Percentiles rank a stretch among this genome's conserved stretches.
Conservation (phyloP, 176 grass and related monocot species). For the Hsuehochloa calcarea region DNA sequence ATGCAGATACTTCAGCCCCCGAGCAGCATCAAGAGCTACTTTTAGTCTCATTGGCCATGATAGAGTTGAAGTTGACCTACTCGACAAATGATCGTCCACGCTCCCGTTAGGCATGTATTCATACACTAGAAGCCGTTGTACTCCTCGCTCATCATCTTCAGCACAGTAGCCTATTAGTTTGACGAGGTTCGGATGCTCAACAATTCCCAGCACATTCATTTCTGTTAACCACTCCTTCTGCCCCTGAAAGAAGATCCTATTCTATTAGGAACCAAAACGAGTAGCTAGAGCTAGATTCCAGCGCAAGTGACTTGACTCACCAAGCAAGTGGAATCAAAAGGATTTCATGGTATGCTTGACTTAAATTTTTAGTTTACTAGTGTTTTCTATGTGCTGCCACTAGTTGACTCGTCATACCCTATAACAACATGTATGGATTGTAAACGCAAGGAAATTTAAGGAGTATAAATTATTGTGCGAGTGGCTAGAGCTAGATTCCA, state of each 20-base stretch:
- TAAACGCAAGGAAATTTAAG: neutral
- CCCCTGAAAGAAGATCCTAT: constrained; percentile 56
- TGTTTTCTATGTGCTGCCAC: neutral
- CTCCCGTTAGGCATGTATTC: constrained; percentile 97
- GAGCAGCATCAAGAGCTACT: constrained; percentile 82
- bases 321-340: constrained; percentile 2
- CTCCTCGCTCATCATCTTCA: constrained; percentile 84
- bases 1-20: constrained; percentile 82
- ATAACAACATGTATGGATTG: neutral
- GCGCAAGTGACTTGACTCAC: constrained; percentile 12
- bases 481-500: neutral
- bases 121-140: constrained; percentile 87
- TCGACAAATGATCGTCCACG: constrained; percentile 82
- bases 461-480: neutral
- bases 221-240: constrained; percentile 98
- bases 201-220: constrained; percentile 91
- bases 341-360: neutral
- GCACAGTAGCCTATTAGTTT: constrained; percentile 97
- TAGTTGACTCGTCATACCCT: constrained; percentile 1
- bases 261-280: constrained; percentile 20
- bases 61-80: constrained; percentile 65
- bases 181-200: constrained; percentile 93
- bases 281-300: constrained; percentile 23
- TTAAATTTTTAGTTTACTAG: neutral
- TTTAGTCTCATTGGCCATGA: constrained; percentile 91